Conservation (phyloP, 768 basidiomycete species). For the Mycena capillaripes region DNA sequence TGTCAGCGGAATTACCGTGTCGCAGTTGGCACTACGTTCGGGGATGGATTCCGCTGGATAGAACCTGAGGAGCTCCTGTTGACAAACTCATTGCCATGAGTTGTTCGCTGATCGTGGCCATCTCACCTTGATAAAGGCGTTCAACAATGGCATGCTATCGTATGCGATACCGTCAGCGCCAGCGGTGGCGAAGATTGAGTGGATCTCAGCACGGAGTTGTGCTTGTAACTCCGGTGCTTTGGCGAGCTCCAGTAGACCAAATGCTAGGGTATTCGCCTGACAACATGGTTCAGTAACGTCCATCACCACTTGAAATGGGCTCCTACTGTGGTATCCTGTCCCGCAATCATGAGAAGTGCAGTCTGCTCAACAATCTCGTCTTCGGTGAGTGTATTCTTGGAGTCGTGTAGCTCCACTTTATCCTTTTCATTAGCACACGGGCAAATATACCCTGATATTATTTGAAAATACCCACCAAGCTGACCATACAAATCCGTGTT, state of each 20-base stretch:
- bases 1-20: conserved; percentile 13
- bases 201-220: conserved; percentile 13
- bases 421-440: not conserved
- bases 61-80: conserved; percentile 18
- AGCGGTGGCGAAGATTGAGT: not conserved
- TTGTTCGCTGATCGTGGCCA: not conserved
- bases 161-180: not conserved
- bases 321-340: conserved; percentile 23
- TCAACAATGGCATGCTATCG: conserved; percentile 21
- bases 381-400: not conserved
- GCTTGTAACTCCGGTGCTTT: conserved; percentile 7
- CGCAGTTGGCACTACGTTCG: conserved; percentile 17
- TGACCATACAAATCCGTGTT: conserved; percentile 2
- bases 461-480: not conserved
- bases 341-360: conserved; percentile 16
- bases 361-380: conserved; percentile 7
- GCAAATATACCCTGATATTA: not conserved
- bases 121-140: conserved; percentile 31
- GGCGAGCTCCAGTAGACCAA: conserved; percentile 20
- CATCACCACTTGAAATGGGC: not conserved
- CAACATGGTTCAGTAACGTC: not conserved
- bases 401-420: not conserved
- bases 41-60: conserved; percentile 12
- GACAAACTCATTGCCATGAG: not conserved
- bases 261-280: conserved; percentile 17